Conservation (phyloP, 2,329 filamentous ascomycete genomes). For the Scleromitrula shiraiana region DNA sequence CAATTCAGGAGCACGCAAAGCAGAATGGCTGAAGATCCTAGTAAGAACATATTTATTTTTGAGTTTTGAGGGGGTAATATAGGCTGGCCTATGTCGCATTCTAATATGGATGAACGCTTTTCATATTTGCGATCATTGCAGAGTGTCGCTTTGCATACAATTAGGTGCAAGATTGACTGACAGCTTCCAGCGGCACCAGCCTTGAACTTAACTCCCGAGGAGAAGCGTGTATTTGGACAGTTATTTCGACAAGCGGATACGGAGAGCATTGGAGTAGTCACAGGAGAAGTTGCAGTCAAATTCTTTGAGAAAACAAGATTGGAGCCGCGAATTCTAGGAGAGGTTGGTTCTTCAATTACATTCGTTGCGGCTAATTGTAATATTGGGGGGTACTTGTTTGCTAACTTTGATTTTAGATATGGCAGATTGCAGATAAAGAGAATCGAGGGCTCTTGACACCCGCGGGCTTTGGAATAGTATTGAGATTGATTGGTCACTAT, state of each 20-base stretch:
- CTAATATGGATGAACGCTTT: background rate
- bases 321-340: slow-evolving; percentile 75
- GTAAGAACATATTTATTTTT: slow-evolving; percentile 53
- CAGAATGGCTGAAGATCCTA: slow-evolving; percentile 29
- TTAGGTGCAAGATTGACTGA: slow-evolving; percentile 13
- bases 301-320: slow-evolving; percentile 97
- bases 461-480: slow-evolving; percentile 83
- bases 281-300: slow-evolving; percentile 89
- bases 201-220: slow-evolving; percentile 80
- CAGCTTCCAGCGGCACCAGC: slow-evolving; percentile 47
- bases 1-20: background rate
- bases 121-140: background rate
- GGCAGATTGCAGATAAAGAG: slow-evolving; percentile 96
- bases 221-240: slow-evolving; percentile 89
- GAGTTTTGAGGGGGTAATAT: background rate
- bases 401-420: slow-evolving; percentile 56
- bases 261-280: slow-evolving; percentile 86
- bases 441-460: slow-evolving; percentile 92
- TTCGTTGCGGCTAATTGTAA: background rate
- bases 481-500: slow-evolving; percentile 91
- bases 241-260: slow-evolving; percentile 90
- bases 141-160: background rate
- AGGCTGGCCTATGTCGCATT: background rate
- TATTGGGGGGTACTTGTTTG: background rate
- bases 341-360: slow-evolving; percentile 43